Base-by-base conservation (phyloP, 345 rosid species). In the Eucalyptus grandis region DNA sequence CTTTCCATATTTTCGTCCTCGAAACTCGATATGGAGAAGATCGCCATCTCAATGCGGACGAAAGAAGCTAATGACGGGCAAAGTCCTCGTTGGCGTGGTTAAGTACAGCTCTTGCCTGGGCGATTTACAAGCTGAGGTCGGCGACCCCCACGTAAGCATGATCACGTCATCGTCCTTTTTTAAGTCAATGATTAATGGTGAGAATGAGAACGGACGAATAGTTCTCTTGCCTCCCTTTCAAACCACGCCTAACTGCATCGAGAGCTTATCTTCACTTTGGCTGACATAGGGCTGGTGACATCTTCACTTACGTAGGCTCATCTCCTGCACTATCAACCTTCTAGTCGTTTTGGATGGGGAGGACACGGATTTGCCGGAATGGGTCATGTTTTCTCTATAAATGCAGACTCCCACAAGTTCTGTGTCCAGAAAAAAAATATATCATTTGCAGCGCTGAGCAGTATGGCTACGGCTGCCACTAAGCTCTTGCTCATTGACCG, bases 401-500 rank as follows among this genome's bases (percentile, higher is more conserved):
- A 67, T 15, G 9, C 22, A 31, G 9, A 67, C 80, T 4, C 80
- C 80, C 80, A 7, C 80, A 4, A 67, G 22, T 31, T 67, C 40
- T 15, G 80, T 67, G 80, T n/a, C 21, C 21, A 31, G 43, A 22
- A 31, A 31, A 31, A n/a, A 15, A 31, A 15, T 67, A 31, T 5
- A 15, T 31, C 11, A 67, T 31, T 67, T 31, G 40, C 40, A 4
- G 40, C 15, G 72, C 80, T 8, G 17, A 14, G 17, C 19, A 50
- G 69, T 31, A 82, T 89, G 90, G 86, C 92, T n/a, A 5, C 91
- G 53, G 53, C 83, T 54, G 11, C 90, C 40, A 62, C 89, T 31
- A 93, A 91, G 87, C 92, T 89, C 26, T 87, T 96, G 10, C 90
- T 96, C 3, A 86, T 95, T 6, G 96, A 95, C 91, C 89, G 95